These are phyloP conservation scores for Xylaria cubensis DNA, from an alignment of 495 filamentous ascomycete species.

Conservation along the genomic window DNA sequence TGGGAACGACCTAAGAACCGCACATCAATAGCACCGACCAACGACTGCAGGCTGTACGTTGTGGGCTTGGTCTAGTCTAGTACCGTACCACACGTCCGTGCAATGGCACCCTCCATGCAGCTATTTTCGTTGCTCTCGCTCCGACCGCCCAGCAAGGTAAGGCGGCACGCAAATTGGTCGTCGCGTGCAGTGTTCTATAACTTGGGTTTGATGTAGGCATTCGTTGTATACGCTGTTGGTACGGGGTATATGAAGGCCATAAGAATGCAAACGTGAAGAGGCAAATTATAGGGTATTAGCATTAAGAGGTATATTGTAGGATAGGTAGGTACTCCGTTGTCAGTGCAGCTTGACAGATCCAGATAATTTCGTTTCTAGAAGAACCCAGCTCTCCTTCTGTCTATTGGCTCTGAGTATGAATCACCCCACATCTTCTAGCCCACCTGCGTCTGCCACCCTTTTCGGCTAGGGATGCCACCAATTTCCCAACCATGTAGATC, in stretches of 20 bases:
- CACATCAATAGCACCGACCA: background rate
- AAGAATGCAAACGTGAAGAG: constrained; percentile 7
- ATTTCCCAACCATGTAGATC: too few species aligned
- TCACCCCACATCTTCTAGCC: background rate
- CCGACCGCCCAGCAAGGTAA: constrained; percentile 21
- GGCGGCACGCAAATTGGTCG: constrained; percentile 3
- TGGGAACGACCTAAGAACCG: background rate
- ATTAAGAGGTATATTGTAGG: background rate
- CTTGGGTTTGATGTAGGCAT: background rate
- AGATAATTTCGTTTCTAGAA: constrained; percentile 12
- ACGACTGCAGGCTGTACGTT: background rate
- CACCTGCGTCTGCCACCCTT: too few species aligned
- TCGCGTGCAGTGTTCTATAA: background rate
- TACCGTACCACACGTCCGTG: constrained; percentile 5
- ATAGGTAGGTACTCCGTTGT: background rate
- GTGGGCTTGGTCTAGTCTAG: background rate
- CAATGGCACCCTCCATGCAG: constrained; percentile 23
- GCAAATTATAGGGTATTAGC: background rate
- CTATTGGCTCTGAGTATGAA: background rate
- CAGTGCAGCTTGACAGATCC: constrained; percentile 1
- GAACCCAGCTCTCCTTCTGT: background rate
- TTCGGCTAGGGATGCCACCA: too few species aligned
- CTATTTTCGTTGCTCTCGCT: constrained; percentile 8
- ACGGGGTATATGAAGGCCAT: background rate
- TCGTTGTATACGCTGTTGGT: background rate